Percentiles rank a stretch among this genome's conserved stretches.
phyloP scores from a whole-genome alignment of 495 filamentous ascomycete genomes.

The Podospora comata region DNA sequence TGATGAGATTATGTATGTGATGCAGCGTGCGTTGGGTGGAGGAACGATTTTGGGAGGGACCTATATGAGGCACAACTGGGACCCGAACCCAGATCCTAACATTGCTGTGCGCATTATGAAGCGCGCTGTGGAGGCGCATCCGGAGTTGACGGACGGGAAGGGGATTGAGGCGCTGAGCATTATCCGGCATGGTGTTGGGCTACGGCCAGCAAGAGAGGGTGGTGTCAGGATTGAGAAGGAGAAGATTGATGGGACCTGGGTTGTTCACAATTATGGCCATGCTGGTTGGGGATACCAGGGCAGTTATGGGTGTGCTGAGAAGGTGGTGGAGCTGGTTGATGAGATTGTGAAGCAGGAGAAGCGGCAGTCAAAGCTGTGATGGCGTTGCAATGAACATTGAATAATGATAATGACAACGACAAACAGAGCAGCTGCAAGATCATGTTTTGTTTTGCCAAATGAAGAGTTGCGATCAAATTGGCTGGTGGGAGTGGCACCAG shows the following conservation, averaged over 20 bases:
- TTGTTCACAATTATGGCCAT: constrained; percentile 97
- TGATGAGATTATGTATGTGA: constrained; percentile 82
- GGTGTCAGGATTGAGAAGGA: constrained; percentile 85
- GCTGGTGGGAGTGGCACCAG: neutral
- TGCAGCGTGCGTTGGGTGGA: constrained; percentile 79
- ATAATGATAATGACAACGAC: neutral
- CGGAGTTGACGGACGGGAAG: constrained; percentile 69
- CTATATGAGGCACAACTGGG: constrained; percentile 81
- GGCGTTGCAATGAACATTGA: neutral
- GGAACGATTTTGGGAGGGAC: constrained; percentile 83
- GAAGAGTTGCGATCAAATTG: neutral
- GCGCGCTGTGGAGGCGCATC: constrained; percentile 67
- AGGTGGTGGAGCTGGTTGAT: constrained; percentile 67
- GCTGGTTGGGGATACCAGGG: constrained; percentile 91
- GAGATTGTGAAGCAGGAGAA: constrained; percentile 39
- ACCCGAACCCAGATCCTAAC: constrained; percentile 75
- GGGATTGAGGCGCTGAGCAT: constrained; percentile 77
- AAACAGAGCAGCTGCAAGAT: neutral
- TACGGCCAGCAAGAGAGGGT: constrained; percentile 71
- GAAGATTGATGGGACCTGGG: constrained; percentile 60
- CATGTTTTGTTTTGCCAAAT: neutral
- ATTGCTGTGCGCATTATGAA: constrained; percentile 86
- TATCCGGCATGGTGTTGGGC: constrained; percentile 84
- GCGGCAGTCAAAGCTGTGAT: constrained; percentile 19
- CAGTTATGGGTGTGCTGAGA: constrained; percentile 76